A percentile compares a stretch with the other conserved stretches of the same genome.
Conservation (phyloP, 306 rosid genomes). For the Quercus glauca region DNA sequence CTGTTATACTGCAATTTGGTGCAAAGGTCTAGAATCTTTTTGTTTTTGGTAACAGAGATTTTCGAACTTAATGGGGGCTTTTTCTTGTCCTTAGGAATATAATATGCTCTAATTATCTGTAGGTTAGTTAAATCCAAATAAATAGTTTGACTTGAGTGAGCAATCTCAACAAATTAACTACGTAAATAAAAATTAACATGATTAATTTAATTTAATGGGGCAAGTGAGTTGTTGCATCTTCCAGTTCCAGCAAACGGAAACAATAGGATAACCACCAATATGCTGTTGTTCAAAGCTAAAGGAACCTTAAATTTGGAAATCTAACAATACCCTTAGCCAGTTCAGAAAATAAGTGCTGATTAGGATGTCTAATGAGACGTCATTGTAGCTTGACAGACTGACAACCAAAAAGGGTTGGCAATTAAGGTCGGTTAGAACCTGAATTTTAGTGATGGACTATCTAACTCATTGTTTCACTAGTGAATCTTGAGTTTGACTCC, state of each 20-base stretch:
- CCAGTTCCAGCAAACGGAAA: neutral
- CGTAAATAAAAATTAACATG: neutral
- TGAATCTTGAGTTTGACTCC: too few relatives aligned
- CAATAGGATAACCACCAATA: neutral
- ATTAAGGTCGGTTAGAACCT: neutral
- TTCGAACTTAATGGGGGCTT: too few relatives aligned
- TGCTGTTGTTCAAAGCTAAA: neutral
- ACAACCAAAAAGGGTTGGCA: neutral
- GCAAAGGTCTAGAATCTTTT: too few relatives aligned
- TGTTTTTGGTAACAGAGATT: too few relatives aligned
- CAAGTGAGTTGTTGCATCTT: neutral
- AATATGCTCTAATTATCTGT: too few relatives aligned
- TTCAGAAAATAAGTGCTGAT: neutral
- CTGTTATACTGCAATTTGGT: too few relatives aligned
- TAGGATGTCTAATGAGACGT: neutral
- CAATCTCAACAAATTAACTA: neutral
- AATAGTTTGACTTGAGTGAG: too few relatives aligned
- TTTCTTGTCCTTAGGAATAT: too few relatives aligned
- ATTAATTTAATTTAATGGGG: neutral
- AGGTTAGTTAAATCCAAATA: too few relatives aligned
- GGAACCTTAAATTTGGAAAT: neutral
- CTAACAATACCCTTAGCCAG: neutral
- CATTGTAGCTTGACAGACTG: neutral
- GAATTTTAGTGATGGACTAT: too few relatives aligned
- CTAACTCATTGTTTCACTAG: too few relatives aligned